phyloP scores from a whole-genome alignment of 495 filamentous ascomycete species.

The Alectoria sarmentosa region DNA sequence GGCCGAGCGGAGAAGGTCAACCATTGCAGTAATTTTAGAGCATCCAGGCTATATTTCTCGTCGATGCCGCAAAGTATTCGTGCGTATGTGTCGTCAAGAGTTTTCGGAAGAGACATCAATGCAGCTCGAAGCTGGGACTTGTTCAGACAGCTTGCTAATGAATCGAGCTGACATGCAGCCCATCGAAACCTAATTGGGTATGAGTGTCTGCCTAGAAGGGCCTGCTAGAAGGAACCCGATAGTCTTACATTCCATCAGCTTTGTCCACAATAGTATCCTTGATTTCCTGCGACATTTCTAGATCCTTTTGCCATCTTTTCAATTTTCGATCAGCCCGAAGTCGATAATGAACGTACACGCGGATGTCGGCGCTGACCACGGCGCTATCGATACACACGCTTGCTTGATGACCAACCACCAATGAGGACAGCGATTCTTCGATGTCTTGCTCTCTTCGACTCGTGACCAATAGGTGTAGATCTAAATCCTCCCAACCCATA shows the following conservation, averaged over 20 bases:
- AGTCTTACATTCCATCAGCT: slow-evolving; percentile 35
- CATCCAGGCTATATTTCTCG: slow-evolving; percentile 18
- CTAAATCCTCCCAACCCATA: slow-evolving; percentile 15
- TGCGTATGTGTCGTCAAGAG: slow-evolving; percentile 36
- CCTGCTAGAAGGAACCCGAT: not conserved
- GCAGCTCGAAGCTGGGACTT: slow-evolving; percentile 24
- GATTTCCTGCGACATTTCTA: slow-evolving; percentile 19
- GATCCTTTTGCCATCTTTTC: slow-evolving; percentile 22
- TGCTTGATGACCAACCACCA: not conserved
- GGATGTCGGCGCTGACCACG: slow-evolving; percentile 29
- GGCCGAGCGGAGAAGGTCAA: slow-evolving; percentile 27
- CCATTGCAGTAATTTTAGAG: slow-evolving; percentile 31
- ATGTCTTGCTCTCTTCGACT: slow-evolving; percentile 32
- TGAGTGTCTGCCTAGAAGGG: slow-evolving; percentile 17
- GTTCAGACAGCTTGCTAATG: slow-evolving; percentile 29
- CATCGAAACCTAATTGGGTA: slow-evolving; percentile 35
- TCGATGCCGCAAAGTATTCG: slow-evolving; percentile 33
- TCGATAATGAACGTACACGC: slow-evolving; percentile 22
- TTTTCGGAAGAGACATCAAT: slow-evolving; percentile 32
- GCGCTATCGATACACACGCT: slow-evolving; percentile 8
- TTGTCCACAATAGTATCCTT: slow-evolving; percentile 26
- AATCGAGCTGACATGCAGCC: slow-evolving; percentile 37
- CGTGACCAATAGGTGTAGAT: slow-evolving; percentile 28
- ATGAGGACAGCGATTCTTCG: slow-evolving; percentile 7
- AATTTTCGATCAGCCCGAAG: slow-evolving; percentile 11